Percentiles rank a stretch among this genome's conserved stretches.
phyloP scores from a whole-genome alignment of 768 basidiomycete species.

The Lactifluus hygrophoroides region DNA sequence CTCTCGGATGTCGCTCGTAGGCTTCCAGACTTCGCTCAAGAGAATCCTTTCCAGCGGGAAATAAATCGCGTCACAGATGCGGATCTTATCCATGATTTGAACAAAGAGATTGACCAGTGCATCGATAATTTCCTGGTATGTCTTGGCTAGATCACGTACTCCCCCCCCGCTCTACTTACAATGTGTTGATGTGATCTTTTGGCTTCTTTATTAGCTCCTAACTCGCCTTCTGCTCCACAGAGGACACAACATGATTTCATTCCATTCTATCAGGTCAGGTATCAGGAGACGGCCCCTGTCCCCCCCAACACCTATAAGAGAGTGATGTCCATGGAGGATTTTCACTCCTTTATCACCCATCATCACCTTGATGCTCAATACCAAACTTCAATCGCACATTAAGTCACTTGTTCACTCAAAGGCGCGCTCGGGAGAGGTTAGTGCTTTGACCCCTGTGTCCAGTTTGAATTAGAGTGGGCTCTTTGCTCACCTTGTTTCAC shows the following conservation, averaged over 20 bases:
- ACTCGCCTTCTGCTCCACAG: too few relatives aligned
- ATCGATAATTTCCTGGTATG: conserved; percentile 1
- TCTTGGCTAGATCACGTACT: not conserved
- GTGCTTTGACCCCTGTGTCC: not conserved
- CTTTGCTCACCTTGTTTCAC: not conserved
- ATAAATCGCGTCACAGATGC: conserved; percentile 11
- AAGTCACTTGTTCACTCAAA: not conserved
- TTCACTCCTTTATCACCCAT: not conserved
- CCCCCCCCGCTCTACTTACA: not conserved
- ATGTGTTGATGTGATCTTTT: not conserved
- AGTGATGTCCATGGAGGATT: too few relatives aligned
- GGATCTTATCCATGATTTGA: conserved; percentile 5
- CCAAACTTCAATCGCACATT: conserved; percentile 4
- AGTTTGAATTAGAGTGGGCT: not conserved
- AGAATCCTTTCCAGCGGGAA: conserved; percentile 10
- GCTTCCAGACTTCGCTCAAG: conserved; percentile 11
- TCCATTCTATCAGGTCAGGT: too few relatives aligned
- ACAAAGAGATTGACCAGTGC: conserved; percentile 7
- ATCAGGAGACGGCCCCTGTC: too few relatives aligned
- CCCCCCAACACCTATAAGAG: too few relatives aligned
- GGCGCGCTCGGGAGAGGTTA: not conserved
- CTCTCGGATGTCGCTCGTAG: conserved; percentile 2
- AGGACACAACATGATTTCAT: too few relatives aligned
- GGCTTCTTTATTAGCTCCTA: too few relatives aligned
- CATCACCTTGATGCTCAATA: conserved; percentile 2